Base-by-base conservation (phyloP, 2,329 filamentous ascomycete species). In the Rhynchosporium agropyri region DNA sequence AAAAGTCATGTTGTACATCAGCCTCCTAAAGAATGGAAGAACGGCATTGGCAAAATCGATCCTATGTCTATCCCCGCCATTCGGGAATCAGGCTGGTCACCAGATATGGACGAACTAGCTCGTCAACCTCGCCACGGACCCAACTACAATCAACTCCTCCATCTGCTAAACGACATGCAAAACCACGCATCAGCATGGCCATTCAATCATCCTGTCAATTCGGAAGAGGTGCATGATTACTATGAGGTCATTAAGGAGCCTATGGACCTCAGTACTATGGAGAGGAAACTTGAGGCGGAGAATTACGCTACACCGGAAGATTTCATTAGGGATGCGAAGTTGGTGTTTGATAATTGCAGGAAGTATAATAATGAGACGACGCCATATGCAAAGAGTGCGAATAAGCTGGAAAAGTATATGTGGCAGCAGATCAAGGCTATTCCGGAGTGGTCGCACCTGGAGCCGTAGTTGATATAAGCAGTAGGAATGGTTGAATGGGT, bases 241-340 rank as follows among this genome's bases (percentile, higher is more conserved):
- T 98, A 98, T 80, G 92, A 97, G 64, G 93, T 98, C 65, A 99
- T 99, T 80, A 93, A 93, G 74, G 90, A 97, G 76, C 95, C 95
- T 42, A 99, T 99, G 95, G 95, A 97, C 74, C 81, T 97, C 54
- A 89, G 86, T 54, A 97, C 93, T 26, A 98, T 99, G 94, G 95
- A 98, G 77, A 87, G 86, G 70, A 96, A 96, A 77, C 89, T 97
- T 67, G 93, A 98, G 73, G 91, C 92, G 45, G 95, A 98, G 77
- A 85, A 94, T 73, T 99, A 99, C 74, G 85, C 87, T 15, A 92
- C 87, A 0, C 94, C 95, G 0, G 92, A 98, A 74, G 95, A 98
- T 71, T 97, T 99, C 71, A 88, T 94, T 78, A 85, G 84, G 67
- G 95, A 99, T 75, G 91, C 93, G 9, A 89, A 88, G 73, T 84